Evolutionary conservation across 2,329 filamentous ascomycete species (phyloP).

Genomic region (Fusarium temperatum): DNA sequence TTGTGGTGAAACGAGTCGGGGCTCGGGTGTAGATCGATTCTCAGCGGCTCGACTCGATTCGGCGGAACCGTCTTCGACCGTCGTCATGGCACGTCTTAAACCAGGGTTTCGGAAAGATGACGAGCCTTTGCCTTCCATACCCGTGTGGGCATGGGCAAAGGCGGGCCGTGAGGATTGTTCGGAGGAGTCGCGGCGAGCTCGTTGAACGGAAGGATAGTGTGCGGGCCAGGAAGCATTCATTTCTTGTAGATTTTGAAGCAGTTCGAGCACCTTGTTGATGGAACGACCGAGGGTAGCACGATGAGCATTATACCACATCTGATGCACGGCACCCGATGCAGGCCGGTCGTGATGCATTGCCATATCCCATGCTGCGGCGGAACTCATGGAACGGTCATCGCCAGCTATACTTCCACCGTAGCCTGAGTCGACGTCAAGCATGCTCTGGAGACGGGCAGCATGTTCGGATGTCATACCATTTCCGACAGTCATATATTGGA

Average conservation of each 20-base stretch:
- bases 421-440: conserved; percentile 88
- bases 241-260: conserved; percentile 82
- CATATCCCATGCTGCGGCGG: conserved; percentile 57
- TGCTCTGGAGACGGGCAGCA: conserved; percentile 80
- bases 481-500: conserved; percentile 89
- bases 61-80: conserved; percentile 62
- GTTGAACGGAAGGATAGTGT: conserved; percentile 88
- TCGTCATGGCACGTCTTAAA: conserved; percentile 77
- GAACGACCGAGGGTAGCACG: conserved; percentile 85
- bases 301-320: conserved; percentile 95
- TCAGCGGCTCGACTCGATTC: conserved; percentile 81
- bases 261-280: conserved; percentile 86
- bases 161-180: conserved; percentile 65
- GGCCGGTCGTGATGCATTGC: conserved; percentile 53
- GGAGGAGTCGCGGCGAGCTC: conserved; percentile 58
- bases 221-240: conserved; percentile 95
- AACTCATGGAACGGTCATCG: conserved; percentile 63
- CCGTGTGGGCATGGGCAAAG: conserved; percentile 71
- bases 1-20: conserved; percentile 87
- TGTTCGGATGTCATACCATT: conserved; percentile 82
- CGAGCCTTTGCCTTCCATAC: conserved; percentile 58
- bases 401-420: conserved; percentile 84
- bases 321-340: conserved; percentile 85
- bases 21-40: conserved; percentile 70
- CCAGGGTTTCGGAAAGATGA: conserved; percentile 56